A percentile compares a stretch with the other conserved stretches of the same genome.
Evolutionary conservation across 179 eudicot species (phyloP).

Genomic region (Beta lomatogona): DNA sequence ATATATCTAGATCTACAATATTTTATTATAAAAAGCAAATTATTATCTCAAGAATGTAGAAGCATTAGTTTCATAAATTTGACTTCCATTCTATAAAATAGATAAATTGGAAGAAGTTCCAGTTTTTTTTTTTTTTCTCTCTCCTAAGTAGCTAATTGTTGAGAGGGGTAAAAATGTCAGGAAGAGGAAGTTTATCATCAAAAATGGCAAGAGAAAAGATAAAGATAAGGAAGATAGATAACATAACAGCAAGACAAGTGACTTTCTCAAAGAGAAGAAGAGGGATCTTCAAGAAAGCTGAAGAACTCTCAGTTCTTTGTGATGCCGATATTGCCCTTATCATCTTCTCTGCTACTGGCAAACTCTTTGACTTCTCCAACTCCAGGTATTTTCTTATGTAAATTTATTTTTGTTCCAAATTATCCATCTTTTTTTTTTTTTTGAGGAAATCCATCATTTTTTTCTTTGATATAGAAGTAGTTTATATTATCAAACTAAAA

Average conservation of each 20-base stretch:
- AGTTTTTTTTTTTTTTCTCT: too few relatives aligned
- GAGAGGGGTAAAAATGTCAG: conserved; percentile 30
- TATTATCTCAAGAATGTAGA: too few relatives aligned
- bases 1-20: conserved; percentile 23
- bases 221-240: conserved; percentile 63
- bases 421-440: too few relatives aligned
- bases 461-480: too few relatives aligned
- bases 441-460: too few relatives aligned
- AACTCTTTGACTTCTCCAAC: conserved; percentile 58
- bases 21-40: background rate
- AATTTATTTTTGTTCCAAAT: too few relatives aligned
- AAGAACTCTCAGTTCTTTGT: conserved; percentile 64
- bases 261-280: conserved; percentile 68
- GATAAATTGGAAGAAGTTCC: too few relatives aligned
- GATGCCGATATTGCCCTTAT: conserved; percentile 69
- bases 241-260: conserved; percentile 68
- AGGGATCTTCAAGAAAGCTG: conserved; percentile 69
- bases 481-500: too few relatives aligned
- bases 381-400: conserved; percentile 34
- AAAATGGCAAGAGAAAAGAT: conserved; percentile 61
- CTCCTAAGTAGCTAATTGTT: background rate
- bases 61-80: too few relatives aligned
- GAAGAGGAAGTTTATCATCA: background rate
- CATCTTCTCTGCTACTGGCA: conserved; percentile 62
- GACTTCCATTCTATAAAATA: too few relatives aligned